Evolutionary conservation across 78 protist genomes (phyloP), one percentile per base, ranked within the genome.

Genomic region (Anaeramoeba flamelloides): DNA sequence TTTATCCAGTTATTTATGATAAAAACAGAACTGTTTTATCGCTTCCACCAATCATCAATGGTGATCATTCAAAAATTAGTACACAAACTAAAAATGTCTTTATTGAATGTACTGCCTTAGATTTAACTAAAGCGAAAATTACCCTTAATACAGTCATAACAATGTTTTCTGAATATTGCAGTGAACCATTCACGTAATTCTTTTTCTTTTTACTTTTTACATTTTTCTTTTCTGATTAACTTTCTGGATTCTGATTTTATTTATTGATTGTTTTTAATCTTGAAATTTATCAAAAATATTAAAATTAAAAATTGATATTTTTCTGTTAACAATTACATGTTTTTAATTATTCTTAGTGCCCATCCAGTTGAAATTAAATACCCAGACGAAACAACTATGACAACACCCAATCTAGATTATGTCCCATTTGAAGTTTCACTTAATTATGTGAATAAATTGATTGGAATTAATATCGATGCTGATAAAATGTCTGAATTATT

Each of bases 1-100:
- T 81, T 36, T 81, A 74, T 41, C 84, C 84, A 8, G 83, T 76
- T 12, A 40, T 1, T 1, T 1, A 40, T 31, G 84, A 86, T 40
- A 40, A 37, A 1, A 89, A 1, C 41, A 41, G 2, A 22, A 1
- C 4, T 30, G 0, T 98, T 34, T 74, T 92, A 38, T 95, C 98
- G 41, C 81, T 98, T 75, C 99, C 99, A 31, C 99, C 99, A 38
- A 95, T 98, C 77, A 97, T 98, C 89, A 98, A 98, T 87, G 89
- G 96, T 36, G 91, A 93, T 38, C 94, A 92, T 87, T 93, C 98
- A 64, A 93, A 94, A 82, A n/a, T n/a, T n/a, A n/a, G n/a, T n/a
- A n/a, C n/a, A n/a, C n/a, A n/a, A n/a, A 93, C 97, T n/a, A 84
- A 87, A 79, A 91, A 97, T 83, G 94, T 98, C 64, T 89, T 98